phyloP scores from a whole-genome alignment of 2,329 filamentous ascomycete species.

The Stemphylium beticola region DNA sequence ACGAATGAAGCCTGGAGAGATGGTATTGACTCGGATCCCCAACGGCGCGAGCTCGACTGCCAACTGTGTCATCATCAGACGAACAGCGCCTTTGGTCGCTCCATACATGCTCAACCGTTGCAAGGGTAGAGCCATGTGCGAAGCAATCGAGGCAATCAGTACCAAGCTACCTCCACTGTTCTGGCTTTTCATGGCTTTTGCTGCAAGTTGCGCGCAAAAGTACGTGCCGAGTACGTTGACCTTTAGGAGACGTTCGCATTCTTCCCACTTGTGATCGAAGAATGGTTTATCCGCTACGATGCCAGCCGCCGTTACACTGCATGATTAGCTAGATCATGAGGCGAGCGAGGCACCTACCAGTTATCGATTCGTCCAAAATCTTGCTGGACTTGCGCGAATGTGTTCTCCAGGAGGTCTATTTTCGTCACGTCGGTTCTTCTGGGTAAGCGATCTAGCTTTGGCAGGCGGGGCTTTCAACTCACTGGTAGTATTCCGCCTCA shows the following conservation, averaged over 20 bases:
- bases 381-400: too few relatives aligned
- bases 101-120: constrained; percentile 54
- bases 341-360: too few relatives aligned
- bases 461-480: too few relatives aligned
- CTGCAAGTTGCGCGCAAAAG: constrained; percentile 50
- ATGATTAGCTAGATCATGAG: constrained; percentile 10
- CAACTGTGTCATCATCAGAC: constrained; percentile 50
- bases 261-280: constrained; percentile 53
- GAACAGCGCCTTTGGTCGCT: constrained; percentile 52
- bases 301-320: constrained; percentile 39
- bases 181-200: constrained; percentile 52
- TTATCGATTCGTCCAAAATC: too few relatives aligned
- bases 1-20: constrained; percentile 45
- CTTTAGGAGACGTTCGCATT: constrained; percentile 47
- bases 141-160: constrained; percentile 49
- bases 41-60: constrained; percentile 42
- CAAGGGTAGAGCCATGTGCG: constrained; percentile 47
- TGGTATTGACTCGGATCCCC: constrained; percentile 41
- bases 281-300: constrained; percentile 56
- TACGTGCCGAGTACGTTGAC: constrained; percentile 55
- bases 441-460: too few relatives aligned
- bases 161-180: constrained; percentile 50
- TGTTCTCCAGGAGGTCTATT: not conserved
- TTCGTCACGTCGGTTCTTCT: constrained; percentile 2
- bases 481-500: too few relatives aligned